Base-by-base conservation (phyloP, 768 basidiomycete species). In the Amanita polypyramis region DNA sequence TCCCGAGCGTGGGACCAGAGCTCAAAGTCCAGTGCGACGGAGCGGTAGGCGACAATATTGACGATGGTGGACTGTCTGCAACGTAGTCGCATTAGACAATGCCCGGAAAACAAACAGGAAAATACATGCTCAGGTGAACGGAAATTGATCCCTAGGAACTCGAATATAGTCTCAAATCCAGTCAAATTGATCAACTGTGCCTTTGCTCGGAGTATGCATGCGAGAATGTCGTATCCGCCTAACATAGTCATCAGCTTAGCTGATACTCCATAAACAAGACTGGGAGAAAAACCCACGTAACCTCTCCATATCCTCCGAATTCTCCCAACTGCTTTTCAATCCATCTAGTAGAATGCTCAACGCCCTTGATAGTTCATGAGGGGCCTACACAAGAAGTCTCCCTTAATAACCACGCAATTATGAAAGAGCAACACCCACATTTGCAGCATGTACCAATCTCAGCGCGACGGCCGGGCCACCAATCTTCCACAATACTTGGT, bases 281-380 rank as follows among this genome's bases (percentile, higher is more conserved):
- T 3, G n/a, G 12, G 35, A 38, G 34, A n/a, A 3, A 25, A 12
- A 44, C 34, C 57, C 55, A 92, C 91, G 79, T 46, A 92, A 65
- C 29, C 83, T 72, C 59, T 95, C 93, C 83, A 94, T 91, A 55
- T 96, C 94, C 59, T 94, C 93, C 30, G 88, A 93, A 57, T 90
- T 91, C 56, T 88, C 79, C 94, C 94, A 97, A 55, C 79, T 87
- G 54, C 85, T 82, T 53, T 78, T 78, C 38, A 96, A 61, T 2
- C 85, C 78, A 55, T 94, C 90, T 7, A 78, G 74, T 17, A 95
- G 62, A 21, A 93, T 77, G 3, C 80, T 68, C 5, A 93, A 62
- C 0, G 88, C 74, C 12, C 82, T 69, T 0, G 85, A 85, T 2
- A 95, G 56, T 54, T 93, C 89, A 52, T 87, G 85, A 0, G 81